These are phyloP conservation scores for Melastoma malabathricum DNA, from an alignment of 345 rosid species.

Conservation along the genomic window DNA sequence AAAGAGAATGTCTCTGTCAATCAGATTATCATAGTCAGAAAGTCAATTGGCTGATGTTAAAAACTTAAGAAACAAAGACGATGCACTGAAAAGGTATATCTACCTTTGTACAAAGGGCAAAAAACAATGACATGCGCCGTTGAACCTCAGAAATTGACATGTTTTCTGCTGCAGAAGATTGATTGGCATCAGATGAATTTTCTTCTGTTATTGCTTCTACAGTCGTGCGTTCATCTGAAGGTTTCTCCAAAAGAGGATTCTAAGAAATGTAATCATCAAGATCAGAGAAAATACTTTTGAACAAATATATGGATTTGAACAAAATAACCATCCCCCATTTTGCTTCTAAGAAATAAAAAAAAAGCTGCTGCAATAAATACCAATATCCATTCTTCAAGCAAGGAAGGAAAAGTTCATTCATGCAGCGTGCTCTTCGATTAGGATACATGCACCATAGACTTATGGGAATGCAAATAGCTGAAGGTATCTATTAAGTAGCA, in stretches of 20 bases:
- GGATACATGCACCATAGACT: too few species aligned
- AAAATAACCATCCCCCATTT: neutral
- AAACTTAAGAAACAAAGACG: neutral
- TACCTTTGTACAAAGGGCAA: slow-evolving; percentile 98
- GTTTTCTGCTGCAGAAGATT: slow-evolving; percentile 21
- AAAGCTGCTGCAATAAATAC: too few species aligned
- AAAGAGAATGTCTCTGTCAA: slow-evolving; percentile 84
- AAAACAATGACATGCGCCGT: slow-evolving; percentile 80
- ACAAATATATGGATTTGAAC: neutral
- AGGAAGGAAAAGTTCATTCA: too few species aligned
- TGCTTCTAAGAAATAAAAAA: too few species aligned
- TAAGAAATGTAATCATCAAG: slow-evolving; percentile 2
- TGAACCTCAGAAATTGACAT: slow-evolving; percentile 53
- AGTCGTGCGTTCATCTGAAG: slow-evolving; percentile 28
- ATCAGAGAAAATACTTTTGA: too few species aligned
- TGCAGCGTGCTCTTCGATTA: too few species aligned
- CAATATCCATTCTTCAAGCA: too few species aligned
- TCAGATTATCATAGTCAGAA: slow-evolving; percentile 8
- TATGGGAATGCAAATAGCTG: too few species aligned
- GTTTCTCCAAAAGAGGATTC: slow-evolving; percentile 39
- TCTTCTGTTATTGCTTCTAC: slow-evolving; percentile 27
- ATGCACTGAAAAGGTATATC: slow-evolving; percentile 3
- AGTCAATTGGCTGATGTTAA: neutral
- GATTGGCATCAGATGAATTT: slow-evolving; percentile 27
- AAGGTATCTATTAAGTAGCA: too few species aligned